Base-by-base conservation (phyloP, 352 stramenopile genomes). In the Phytophthora litchii region DNA sequence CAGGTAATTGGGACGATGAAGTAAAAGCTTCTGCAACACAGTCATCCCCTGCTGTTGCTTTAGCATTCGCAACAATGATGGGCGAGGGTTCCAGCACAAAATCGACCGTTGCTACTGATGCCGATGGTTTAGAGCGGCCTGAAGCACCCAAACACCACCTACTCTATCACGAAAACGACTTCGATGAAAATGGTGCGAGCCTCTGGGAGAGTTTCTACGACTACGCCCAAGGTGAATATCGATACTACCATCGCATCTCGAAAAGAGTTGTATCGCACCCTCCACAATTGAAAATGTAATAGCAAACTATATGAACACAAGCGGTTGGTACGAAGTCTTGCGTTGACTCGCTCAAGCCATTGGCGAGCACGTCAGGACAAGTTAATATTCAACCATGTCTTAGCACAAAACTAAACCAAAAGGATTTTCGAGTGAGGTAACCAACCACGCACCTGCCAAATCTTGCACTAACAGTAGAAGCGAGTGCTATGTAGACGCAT, bases 121-220 rank as follows among this genome's bases (percentile, higher is more conserved):
- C 7, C 7, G 57, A 56, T 41, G 51, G 14, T 12, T 34, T 67
- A 12, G 37, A 32, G 12, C 20, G 17, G 29, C 40, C 48, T 8
- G 31, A 14, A 14, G 20, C 8, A 6, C 61, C 57, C 0, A 38
- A 34, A 14, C 38, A 64, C 17, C 57, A 72, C 11, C 34, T 67
- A 16, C 51, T 72, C 17, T 73, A 66, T 36, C 59, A 57, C 3
- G 80, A 90, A 29, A 50, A 75, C 4, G 68, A 85, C 52, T 71
- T 78, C 11, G 83, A 89, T 34, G 76, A 75, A 13, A 42, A 72
- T 19, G 80, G 80, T n/a, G 64, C 54, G 12, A 86, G 74, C 54
- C 60, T 90, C 25, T 92, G 83, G 80, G 77, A 86, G 20, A 65
- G 48, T 16, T 92, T 92, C 57, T 92, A 76, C 54, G 83, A 92